Conservation (phyloP, 192 early-diverging fungal genomes). For the Coemansia interrupta region DNA sequence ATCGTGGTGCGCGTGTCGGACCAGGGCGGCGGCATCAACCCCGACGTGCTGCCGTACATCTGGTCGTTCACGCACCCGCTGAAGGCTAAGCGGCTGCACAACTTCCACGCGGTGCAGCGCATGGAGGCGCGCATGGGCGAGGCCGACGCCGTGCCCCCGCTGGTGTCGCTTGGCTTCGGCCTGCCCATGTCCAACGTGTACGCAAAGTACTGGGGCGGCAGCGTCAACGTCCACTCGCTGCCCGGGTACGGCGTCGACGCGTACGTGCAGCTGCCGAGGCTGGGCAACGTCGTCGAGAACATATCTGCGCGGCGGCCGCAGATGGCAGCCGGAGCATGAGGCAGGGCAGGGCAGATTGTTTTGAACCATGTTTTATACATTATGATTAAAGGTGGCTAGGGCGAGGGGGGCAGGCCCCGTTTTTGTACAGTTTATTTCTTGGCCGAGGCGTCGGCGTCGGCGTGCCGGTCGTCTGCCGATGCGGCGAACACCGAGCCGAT, state of each 20-base stretch:
- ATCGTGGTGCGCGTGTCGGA: conserved; percentile 91
- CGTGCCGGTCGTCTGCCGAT: background rate
- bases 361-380: too few relatives aligned
- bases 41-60: conserved; percentile 61
- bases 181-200: conserved; percentile 88
- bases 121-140: conserved; percentile 78
- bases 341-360: background rate
- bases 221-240: conserved; percentile 73
- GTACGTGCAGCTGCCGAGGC: conserved; percentile 74
- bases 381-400: too few relatives aligned
- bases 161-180: conserved; percentile 77
- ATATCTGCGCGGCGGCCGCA: conserved; percentile 20
- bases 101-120: conserved; percentile 71
- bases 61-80: conserved; percentile 78
- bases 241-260: conserved; percentile 90
- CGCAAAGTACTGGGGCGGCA: conserved; percentile 94
- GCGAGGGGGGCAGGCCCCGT: too few relatives aligned
- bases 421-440: conserved; percentile 1
- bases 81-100: conserved; percentile 57
- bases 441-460: background rate
- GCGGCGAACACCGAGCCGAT: conserved; percentile 38
- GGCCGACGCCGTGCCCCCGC: conserved; percentile 32
- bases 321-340: conserved; percentile 1
- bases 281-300: conserved; percentile 62
- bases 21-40: conserved; percentile 82